phyloP scores from a whole-genome alignment of 495 filamentous ascomycete species.

The Lasiosphaeriaceae sp. region DNA sequence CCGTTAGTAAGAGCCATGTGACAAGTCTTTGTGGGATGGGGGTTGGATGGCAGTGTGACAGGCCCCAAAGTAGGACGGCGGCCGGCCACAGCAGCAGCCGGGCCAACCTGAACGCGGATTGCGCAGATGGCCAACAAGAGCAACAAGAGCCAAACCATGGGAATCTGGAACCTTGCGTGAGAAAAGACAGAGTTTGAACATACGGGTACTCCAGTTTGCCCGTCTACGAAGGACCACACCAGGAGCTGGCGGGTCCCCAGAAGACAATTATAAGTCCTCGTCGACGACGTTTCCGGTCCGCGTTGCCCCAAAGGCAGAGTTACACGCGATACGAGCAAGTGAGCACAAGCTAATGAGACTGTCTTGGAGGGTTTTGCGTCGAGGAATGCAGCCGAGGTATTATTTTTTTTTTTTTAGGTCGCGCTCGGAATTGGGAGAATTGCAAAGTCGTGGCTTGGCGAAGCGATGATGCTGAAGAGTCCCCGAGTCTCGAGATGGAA shows the following conservation, averaged over 20 bases:
- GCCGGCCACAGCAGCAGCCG: neutral
- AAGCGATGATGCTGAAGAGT: neutral
- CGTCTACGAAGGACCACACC: slow-evolving; percentile 26
- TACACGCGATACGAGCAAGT: neutral
- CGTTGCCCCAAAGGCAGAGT: neutral
- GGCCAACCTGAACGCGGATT: neutral
- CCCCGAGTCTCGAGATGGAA: neutral
- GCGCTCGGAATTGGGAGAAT: neutral
- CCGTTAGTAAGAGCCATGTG: slow-evolving; percentile 33
- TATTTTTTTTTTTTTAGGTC: neutral
- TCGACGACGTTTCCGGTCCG: neutral
- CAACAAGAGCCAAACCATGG: neutral
- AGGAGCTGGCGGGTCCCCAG: slow-evolving; percentile 28
- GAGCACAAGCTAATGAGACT: neutral
- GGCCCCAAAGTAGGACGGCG: neutral
- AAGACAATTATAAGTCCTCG: neutral
- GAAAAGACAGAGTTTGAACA: slow-evolving; percentile 7
- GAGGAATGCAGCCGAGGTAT: neutral
- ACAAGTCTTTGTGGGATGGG: neutral
- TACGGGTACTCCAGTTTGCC: slow-evolving; percentile 30
- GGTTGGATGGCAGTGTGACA: neutral
- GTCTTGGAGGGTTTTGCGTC: neutral
- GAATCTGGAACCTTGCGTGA: neutral
- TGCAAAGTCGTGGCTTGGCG: too few species aligned
- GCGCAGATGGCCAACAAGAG: neutral